Evolutionary conservation across 257 asterid genomes (phyloP).

Genomic region (Solanum okadae): DNA sequence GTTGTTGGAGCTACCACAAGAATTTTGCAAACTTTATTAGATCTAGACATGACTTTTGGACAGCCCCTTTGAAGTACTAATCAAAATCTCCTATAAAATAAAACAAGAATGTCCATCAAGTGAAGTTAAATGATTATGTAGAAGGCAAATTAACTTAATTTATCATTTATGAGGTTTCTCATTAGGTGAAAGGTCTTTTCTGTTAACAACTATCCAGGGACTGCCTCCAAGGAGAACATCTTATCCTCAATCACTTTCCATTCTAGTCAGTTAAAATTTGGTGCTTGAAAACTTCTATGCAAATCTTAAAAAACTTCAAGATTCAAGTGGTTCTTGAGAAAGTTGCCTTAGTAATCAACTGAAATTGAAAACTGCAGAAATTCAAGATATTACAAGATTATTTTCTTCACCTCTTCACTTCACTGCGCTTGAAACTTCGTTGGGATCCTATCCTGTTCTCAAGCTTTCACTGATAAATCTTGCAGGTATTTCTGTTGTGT

Average conservation of each 20-base stretch:
- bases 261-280: neutral
- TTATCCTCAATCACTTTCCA: neutral
- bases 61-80: neutral
- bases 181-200: neutral
- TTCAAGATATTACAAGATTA: neutral
- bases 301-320: neutral
- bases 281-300: neutral
- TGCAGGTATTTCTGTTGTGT: slow-evolving; percentile 41
- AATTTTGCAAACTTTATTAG: neutral
- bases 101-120: neutral
- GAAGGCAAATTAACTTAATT: neutral
- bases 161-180: neutral
- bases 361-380: neutral
- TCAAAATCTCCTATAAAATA: neutral
- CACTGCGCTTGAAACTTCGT: neutral
- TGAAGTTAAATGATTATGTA: neutral
- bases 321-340: neutral
- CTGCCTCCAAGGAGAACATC: neutral
- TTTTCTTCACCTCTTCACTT: neutral
- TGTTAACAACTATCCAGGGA: neutral
- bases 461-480: neutral
- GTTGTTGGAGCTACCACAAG: neutral
- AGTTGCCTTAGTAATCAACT: neutral
- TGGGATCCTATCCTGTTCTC: neutral
- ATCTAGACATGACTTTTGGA: neutral